These are phyloP conservation scores for Alternaria atra DNA, from an alignment of 2,329 filamentous ascomycete species.

Conservation along the genomic window DNA sequence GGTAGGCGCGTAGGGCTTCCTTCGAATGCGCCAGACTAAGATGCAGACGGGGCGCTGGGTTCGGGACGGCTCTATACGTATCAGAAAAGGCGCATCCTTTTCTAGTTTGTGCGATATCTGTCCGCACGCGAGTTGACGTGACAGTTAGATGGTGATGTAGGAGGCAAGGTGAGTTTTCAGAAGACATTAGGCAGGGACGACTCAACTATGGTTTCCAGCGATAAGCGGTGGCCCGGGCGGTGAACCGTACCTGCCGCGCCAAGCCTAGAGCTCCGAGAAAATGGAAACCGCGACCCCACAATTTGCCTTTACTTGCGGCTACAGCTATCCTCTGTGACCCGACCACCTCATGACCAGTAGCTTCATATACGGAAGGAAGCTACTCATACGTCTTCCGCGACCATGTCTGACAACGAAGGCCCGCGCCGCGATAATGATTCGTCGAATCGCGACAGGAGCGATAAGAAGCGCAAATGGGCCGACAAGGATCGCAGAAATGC, in stretches of 20 bases:
- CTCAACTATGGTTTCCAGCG: not conserved
- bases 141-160: constrained; percentile 21
- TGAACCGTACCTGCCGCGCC: constrained; percentile 35
- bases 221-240: constrained; percentile 32
- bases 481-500: constrained; percentile 35
- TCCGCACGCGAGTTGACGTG: constrained; percentile 24
- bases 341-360: constrained; percentile 34
- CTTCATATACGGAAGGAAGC: constrained; percentile 32
- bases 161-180: constrained; percentile 7
- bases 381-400: constrained; percentile 27
- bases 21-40: constrained; percentile 19
- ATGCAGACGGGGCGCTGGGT: constrained; percentile 3
- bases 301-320: constrained; percentile 13
- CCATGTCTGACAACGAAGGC: constrained; percentile 36
- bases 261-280: constrained; percentile 33
- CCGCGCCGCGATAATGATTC: constrained; percentile 32
- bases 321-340: constrained; percentile 4
- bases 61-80: not conserved
- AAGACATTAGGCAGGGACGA: constrained; percentile 10
- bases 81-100: constrained; percentile 3
- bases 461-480: constrained; percentile 46
- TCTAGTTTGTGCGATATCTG: constrained; percentile 14
- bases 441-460: constrained; percentile 36
- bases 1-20: constrained; percentile 11
- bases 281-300: constrained; percentile 27